Evolutionary conservation across 208 protist species (phyloP), one percentile per base, ranked within the genome.

Genomic region (Crithidia brevicula): DNA sequence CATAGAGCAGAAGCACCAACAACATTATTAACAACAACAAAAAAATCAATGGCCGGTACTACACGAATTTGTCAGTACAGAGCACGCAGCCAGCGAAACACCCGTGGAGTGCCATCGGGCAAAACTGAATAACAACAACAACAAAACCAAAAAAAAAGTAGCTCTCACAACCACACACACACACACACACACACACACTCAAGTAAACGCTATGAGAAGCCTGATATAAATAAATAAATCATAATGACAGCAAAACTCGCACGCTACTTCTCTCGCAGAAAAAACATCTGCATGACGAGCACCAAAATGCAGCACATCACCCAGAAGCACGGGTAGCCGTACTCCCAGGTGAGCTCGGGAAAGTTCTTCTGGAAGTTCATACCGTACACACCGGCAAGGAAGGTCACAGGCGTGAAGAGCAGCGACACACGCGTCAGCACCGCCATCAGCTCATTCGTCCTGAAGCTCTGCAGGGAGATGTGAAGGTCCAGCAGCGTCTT

Each of bases 341-440:
- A 92, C 7, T 57, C 40, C 86, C 78, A 95, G 33, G 72, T 63
- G 42, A 95, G 74, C 77, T 95, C 86, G 4, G 90, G 90, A 11
- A 95, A 85, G 77, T 89, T 70, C 34, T 77, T 63, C 16, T 74
- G 42, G 64, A 96, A 95, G 77, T 97, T 97, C 92, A 96, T 97
- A 16, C 92, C 92, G 73, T 94, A 97, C 51, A 97, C 86, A 15
- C 85, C 88, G 7, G 92, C 86, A 18, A 97, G 38, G 49, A 97
- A 97, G 16, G 81, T 95, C 46, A 88, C 86, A 5, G 92, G 92
- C 5, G 88, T 95, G 53, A 97, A 97, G 58, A 95, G 82, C 40
- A 91, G 77, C 43, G 85, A 91, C 38, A 97, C 80, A 16, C 86
- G 81, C 31, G 92, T 97, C 59, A 97, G 78, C 64, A 97, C 82